A percentile compares a stretch with the other conserved stretches of the same genome.
These are phyloP conservation scores for Pyricularia sp. DNA, from an alignment of 2,329 filamentous ascomycete genomes.

Conservation along the genomic window DNA sequence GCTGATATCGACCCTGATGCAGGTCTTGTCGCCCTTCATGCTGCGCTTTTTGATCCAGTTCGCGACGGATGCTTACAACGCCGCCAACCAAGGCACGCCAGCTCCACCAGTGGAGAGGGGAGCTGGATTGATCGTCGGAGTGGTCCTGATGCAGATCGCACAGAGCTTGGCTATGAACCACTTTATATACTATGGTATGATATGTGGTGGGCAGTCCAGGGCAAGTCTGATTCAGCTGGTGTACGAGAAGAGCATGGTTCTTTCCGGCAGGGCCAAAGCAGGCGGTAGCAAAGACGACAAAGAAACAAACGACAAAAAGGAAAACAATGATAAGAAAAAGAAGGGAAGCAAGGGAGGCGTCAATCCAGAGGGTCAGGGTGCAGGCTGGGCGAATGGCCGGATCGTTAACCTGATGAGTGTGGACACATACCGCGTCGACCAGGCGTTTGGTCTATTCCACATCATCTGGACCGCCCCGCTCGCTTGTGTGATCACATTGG, in stretches of 20 bases:
- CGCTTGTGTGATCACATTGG: slow-evolving; percentile 66
- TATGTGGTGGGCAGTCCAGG: slow-evolving; percentile 76
- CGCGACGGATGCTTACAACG: slow-evolving; percentile 67
- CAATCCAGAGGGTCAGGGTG: slow-evolving; percentile 46
- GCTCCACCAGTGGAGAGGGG: slow-evolving; percentile 65
- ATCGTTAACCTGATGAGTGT: slow-evolving; percentile 93
- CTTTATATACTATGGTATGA: slow-evolving; percentile 88
- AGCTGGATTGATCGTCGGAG: slow-evolving; percentile 73
- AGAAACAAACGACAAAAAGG: slow-evolving; percentile 22
- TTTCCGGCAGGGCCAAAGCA: slow-evolving; percentile 81
- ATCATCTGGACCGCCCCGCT: slow-evolving; percentile 83
- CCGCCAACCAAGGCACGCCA: slow-evolving; percentile 37
- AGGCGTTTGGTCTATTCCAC: slow-evolving; percentile 82
- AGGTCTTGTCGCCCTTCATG: slow-evolving; percentile 77
- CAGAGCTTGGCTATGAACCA: slow-evolving; percentile 80
- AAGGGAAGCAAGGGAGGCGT: slow-evolving; percentile 29
- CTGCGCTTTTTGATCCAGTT: slow-evolving; percentile 83
- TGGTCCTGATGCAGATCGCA: slow-evolving; percentile 75
- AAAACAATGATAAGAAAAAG: slow-evolving; percentile 4
- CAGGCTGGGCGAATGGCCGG: slow-evolving; percentile 86
- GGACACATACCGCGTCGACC: slow-evolving; percentile 87
- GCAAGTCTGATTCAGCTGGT: slow-evolving; percentile 77
- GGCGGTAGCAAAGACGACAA: slow-evolving; percentile 50
- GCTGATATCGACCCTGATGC: slow-evolving; percentile 61
- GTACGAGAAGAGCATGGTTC: slow-evolving; percentile 85